Evolutionary conservation across 1,284 basidiomycete genomes (phyloP), one percentile per base, ranked within the genome.

Genomic region (Cryptococcus sp.): DNA sequence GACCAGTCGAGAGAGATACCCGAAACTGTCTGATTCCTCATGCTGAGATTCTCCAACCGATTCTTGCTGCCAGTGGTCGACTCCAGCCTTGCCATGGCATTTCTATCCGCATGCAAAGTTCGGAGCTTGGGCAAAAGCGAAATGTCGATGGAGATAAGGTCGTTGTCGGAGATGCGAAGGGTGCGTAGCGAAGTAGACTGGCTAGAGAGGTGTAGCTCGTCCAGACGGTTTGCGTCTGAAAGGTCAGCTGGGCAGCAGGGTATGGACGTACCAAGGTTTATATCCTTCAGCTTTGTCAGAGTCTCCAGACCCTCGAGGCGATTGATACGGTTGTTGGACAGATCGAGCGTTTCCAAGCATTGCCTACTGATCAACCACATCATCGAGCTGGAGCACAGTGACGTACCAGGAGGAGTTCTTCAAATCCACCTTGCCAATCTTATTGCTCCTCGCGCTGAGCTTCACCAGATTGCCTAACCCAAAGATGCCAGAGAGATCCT

Each of bases 41-140:
- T 64, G 64, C 87, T 92, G 47, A 98, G 77, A 64, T 92, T 92
- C 72, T 97, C 92, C 58, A 98, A 76, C 83, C 54, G 73, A 72
- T 56, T 89, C 72, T 28, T 78, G 77, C 77, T 64, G 78, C 76
- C 42, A n/a, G 40, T 37, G 2, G 66, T 80, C 63, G 77, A 59
- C 1, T 63, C 51, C 23, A 81, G 62, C 0, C 72, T 74, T 1
- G 66, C 57, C 22, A 98, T 77, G 28, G 76, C 73, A 71, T 97
- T 97, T 69, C 86, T 85, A 76, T 98, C 94, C 62, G 87, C 82
- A 71, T 95, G 97, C 24, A 97, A 79, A 56, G 90, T 97, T 56
- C 91, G 83, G 56, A 97, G 74, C 63, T 84, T 84, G 5, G 81
- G 77, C 65, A 87, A 82, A 16, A 76, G 74, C 18, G 78, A 78